Conservation (phyloP, 2,329 filamentous ascomycete genomes). For the Aspergillus amoenus region DNA sequence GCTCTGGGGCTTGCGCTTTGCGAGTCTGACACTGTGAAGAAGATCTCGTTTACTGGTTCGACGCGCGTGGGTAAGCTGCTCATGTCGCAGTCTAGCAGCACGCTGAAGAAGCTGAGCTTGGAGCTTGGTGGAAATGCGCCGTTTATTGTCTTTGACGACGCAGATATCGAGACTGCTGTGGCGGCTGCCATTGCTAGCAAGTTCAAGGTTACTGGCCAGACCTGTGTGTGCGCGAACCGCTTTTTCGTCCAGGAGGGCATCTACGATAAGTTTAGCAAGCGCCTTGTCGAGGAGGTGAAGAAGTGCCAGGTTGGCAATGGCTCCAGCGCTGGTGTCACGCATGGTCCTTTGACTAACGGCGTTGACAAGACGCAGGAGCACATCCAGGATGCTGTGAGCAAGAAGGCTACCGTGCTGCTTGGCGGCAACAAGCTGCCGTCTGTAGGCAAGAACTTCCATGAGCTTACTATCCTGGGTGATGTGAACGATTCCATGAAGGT, state of each 20-base stretch:
- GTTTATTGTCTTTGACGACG: conserved; percentile 91
- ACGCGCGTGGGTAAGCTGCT: conserved; percentile 67
- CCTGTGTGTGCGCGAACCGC: conserved; percentile 74
- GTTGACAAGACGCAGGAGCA: not conserved
- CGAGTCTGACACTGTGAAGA: conserved; percentile 63
- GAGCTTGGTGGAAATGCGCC: conserved; percentile 94
- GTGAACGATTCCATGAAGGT: conserved; percentile 81
- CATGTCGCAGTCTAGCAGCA: conserved; percentile 81
- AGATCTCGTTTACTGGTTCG: conserved; percentile 88
- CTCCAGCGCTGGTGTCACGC: not conserved
- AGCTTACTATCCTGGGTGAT: conserved; percentile 80
- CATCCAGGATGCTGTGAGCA: not conserved
- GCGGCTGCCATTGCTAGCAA: conserved; percentile 77
- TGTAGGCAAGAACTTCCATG: conserved; percentile 78
- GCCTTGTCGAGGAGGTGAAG: conserved; percentile 49
- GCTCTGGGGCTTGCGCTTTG: conserved; percentile 58
- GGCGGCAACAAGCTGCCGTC: conserved; percentile 57
- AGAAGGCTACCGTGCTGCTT: not conserved
- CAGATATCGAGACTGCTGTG: conserved; percentile 75
- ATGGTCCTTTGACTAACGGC: conserved; percentile 7
- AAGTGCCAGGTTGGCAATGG: conserved; percentile 1
- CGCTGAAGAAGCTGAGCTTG: conserved; percentile 77
- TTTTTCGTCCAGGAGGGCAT: conserved; percentile 50
- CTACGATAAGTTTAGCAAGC: conserved; percentile 50
- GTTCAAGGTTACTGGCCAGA: conserved; percentile 89